phyloP scores from a whole-genome alignment of 2,329 filamentous ascomycete species.

The Rutstroemia sydowiana region DNA sequence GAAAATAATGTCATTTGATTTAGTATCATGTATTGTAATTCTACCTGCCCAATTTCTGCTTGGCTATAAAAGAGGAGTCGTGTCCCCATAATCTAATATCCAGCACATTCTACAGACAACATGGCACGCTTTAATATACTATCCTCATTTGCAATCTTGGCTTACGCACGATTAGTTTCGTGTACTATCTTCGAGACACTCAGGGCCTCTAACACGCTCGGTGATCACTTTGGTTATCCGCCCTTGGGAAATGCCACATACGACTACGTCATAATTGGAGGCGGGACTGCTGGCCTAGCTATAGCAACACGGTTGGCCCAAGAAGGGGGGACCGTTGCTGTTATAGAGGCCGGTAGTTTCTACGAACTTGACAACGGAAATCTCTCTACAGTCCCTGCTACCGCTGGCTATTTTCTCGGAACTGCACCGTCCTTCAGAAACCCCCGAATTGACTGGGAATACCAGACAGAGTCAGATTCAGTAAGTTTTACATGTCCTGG shows the following conservation, averaged over 20 bases:
- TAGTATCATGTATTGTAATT: no score
- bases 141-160: no score
- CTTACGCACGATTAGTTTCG: no score
- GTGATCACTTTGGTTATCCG: no score
- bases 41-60: no score
- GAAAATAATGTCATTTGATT: no score
- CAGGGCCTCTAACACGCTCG: no score
- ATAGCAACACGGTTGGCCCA: conserved; percentile 13
- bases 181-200: no score
- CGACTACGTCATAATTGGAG: conserved; percentile 11
- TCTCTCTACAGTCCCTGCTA: neutral
- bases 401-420: neutral
- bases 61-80: no score
- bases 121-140: no score
- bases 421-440: neutral
- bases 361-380: conserved; percentile 15
- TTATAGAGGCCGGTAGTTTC: conserved; percentile 16
- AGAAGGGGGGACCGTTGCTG: conserved; percentile 7
- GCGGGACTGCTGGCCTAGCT: conserved; percentile 14
- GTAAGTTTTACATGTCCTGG: neutral
- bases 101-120: no score
- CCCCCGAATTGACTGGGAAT: conserved; percentile 12
- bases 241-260: conserved; percentile 1
- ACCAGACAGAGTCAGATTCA: neutral
- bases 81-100: no score